These are phyloP conservation scores for Carex cristatella DNA, from an alignment of 176 grass and related monocot species.

Conservation along the genomic window DNA sequence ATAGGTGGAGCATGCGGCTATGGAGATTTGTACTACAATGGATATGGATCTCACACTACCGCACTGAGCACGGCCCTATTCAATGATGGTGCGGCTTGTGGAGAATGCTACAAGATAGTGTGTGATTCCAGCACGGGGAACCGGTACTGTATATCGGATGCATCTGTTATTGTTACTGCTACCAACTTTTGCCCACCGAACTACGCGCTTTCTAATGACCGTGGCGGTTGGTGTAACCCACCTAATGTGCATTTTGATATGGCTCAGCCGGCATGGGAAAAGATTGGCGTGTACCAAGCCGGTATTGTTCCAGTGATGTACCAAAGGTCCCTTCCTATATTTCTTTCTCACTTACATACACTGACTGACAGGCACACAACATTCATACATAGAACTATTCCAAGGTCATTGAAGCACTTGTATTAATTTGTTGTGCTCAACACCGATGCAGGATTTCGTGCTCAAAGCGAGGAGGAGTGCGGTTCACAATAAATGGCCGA, in stretches of 20 bases:
- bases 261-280: constrained; percentile 21
- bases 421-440: neutral
- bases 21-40: constrained; percentile 24
- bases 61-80: constrained; percentile 50
- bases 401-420: neutral
- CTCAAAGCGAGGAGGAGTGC: constrained; percentile 21
- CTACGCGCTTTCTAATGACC: neutral
- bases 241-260: constrained; percentile 16
- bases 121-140: constrained; percentile 27
- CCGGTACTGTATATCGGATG: constrained; percentile 9
- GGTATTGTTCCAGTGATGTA: constrained; percentile 16
- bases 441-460: neutral
- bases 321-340: constrained; percentile 2
- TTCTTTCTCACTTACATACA: neutral
- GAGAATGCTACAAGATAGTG: constrained; percentile 41
- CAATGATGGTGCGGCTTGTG: constrained; percentile 28
- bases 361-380: neutral
- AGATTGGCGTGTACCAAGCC: neutral
- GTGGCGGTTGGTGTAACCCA: constrained; percentile 20
- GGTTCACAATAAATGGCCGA: constrained; percentile 19
- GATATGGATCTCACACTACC: constrained; percentile 37
- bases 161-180: constrained; percentile 27
- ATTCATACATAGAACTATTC: neutral
- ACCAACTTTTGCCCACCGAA: constrained; percentile 37
- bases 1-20: constrained; percentile 55